Evolutionary conservation across 2,329 filamentous ascomycete genomes (phyloP).

Genomic region (Ceratocystis albifundus): DNA sequence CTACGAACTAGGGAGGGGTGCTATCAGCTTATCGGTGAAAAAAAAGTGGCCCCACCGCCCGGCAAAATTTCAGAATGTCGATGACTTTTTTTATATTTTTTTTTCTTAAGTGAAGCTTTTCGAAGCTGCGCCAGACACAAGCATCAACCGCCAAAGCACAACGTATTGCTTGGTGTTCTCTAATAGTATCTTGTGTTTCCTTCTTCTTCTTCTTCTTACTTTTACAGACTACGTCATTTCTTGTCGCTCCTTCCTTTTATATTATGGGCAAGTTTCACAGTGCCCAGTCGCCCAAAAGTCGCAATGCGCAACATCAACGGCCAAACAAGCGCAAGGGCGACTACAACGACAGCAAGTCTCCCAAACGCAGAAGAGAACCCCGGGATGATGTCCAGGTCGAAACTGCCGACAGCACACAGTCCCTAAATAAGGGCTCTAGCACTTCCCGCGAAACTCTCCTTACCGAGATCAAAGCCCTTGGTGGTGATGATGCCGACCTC

Average conservation of each 20-base stretch:
- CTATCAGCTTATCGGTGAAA: slow-evolving; percentile 19
- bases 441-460: slow-evolving; percentile 36
- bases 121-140: slow-evolving; percentile 3
- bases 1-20: neutral
- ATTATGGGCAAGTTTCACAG: slow-evolving; percentile 22
- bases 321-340: slow-evolving; percentile 23
- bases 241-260: neutral
- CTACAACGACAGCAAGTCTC: slow-evolving; percentile 20
- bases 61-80: slow-evolving; percentile 21
- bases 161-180: neutral
- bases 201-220: neutral
- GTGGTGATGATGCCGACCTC: slow-evolving; percentile 53
- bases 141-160: neutral
- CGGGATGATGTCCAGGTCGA: neutral
- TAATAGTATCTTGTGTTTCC: too few relatives aligned
- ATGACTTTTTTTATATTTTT: slow-evolving; percentile 15
- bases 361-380: slow-evolving; percentile 18
- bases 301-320: slow-evolving; percentile 21
- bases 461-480: slow-evolving; percentile 53
- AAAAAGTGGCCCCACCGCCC: slow-evolving; percentile 20
- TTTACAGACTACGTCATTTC: neutral
- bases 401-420: slow-evolving; percentile 11
- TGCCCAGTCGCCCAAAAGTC: slow-evolving; percentile 24
- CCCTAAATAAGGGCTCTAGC: slow-evolving; percentile 13
- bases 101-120: slow-evolving; percentile 6